Evolutionary conservation across 495 filamentous ascomycete genomes (phyloP), one percentile per base, ranked within the genome.

Genomic region (Neurospora tetraspora): DNA sequence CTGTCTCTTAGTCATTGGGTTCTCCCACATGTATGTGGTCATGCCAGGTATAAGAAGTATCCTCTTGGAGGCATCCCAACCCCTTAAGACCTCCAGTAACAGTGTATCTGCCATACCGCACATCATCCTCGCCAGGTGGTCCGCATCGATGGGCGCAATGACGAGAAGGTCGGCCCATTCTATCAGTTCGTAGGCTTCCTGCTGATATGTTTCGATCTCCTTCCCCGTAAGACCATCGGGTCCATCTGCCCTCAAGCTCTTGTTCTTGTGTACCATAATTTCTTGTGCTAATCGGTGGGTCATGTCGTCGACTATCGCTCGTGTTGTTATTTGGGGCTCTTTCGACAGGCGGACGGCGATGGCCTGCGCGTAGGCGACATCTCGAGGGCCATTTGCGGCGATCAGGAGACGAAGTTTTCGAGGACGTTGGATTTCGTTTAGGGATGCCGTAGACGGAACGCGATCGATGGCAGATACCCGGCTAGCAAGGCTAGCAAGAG

Each of bases 91-190:
- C 45, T 92, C 89, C 43, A 94, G 82, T 4, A 94, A 85, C 65
- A 94, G 84, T 8, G 88, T 93, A 74, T 91, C 91, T 5, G 91
- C 89, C 45, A 93, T 86, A 39, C 93, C 93, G 39, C 90, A 87
- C 78, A 96, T 84, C 93, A 97, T 95, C 78, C 90, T 92, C 18
- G 91, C 92, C 71, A 97, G 81, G 53, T 88, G 88, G 79, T 93
- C 91, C 42, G 92, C 92, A 76, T 94, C 91, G 70, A 97, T 90
- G n/a, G 93, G 92, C 18, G 91, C 92, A 14, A 96, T 86, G 31
- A 96, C 85, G 20, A 96, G 84, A 78, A 97, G 82, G 80, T 96
- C 92, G n/a, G 93, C 92, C 93, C 93, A 97, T 76, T 92, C 89
- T 74, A 91, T 91, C 38, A 94, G 86, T 75, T 93, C 90, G 10